Conservation (phyloP, 2,329 filamentous ascomycete species). For the Tolypocladium pustulatum region DNA sequence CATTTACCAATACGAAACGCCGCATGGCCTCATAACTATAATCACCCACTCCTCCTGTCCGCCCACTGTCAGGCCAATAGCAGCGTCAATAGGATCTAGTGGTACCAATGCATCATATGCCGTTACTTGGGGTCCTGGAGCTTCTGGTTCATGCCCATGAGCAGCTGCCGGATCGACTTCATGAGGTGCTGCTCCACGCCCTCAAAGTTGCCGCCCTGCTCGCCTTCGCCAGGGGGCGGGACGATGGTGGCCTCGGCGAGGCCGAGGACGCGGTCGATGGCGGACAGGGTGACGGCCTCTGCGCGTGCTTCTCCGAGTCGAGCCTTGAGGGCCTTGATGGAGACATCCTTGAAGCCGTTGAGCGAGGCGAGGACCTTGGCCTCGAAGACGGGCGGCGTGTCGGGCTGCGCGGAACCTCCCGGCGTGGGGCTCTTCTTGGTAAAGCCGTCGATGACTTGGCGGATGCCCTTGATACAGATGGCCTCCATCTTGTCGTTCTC, state of each 20-base stretch:
- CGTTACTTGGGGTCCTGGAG: slow-evolving; percentile 11
- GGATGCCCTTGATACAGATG: slow-evolving; percentile 33
- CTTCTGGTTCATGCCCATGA: slow-evolving; percentile 29
- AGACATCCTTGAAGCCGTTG: slow-evolving; percentile 34
- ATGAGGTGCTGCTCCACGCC: slow-evolving; percentile 30
- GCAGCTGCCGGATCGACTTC: slow-evolving; percentile 26
- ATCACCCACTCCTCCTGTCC: not conserved
- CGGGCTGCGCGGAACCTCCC: slow-evolving; percentile 13
- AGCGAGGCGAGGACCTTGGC: slow-evolving; percentile 31
- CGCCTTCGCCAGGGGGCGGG: slow-evolving; percentile 20
- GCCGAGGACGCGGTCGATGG: slow-evolving; percentile 39
- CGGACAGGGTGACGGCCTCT: slow-evolving; percentile 36
- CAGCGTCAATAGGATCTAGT: not conserved
- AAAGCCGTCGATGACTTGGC: slow-evolving; percentile 33
- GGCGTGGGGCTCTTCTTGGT: slow-evolving; percentile 23
- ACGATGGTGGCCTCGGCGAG: slow-evolving; percentile 33
- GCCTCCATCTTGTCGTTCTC: slow-evolving; percentile 35
- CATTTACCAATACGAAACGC: not conserved
- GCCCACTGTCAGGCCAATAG: not conserved
- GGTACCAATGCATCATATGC: not conserved
- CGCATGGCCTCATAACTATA: not conserved
- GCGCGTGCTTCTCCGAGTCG: slow-evolving; percentile 30
- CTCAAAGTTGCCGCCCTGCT: slow-evolving; percentile 23
- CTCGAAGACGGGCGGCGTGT: slow-evolving; percentile 21
- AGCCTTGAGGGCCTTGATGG: slow-evolving; percentile 28